Conservation (phyloP, 208 protist genomes). For the Trypanosoma mega region DNA sequence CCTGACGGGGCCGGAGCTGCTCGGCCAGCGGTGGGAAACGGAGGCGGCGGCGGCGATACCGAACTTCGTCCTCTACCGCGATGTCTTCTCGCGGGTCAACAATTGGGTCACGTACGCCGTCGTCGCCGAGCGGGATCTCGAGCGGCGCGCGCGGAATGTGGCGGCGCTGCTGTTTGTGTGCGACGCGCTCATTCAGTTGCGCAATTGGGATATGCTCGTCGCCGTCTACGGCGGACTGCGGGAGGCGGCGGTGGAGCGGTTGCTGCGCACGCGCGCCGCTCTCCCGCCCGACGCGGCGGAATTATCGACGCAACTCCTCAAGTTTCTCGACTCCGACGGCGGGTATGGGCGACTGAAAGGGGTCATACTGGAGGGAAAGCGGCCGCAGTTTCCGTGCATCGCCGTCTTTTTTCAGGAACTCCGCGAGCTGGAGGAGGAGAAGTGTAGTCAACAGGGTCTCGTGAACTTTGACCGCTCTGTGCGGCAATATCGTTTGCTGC, state of each 20-base stretch:
- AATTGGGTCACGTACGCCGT: slow-evolving; percentile 33
- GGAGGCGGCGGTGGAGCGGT: slow-evolving; percentile 16
- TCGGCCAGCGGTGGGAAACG: slow-evolving; percentile 19
- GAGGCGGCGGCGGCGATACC: slow-evolving; percentile 9
- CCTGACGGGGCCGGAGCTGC: slow-evolving; percentile 17
- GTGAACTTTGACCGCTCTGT: slow-evolving; percentile 23
- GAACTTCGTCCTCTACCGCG: slow-evolving; percentile 29
- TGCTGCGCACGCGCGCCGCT: slow-evolving; percentile 4
- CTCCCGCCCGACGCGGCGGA: slow-evolving; percentile 6
- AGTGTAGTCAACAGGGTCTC: slow-evolving; percentile 12
- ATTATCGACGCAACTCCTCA: slow-evolving; percentile 5
- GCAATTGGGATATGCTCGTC: slow-evolving; percentile 39
- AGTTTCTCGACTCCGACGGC: slow-evolving; percentile 15
- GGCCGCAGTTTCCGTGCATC: slow-evolving; percentile 20
- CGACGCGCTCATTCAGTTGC: slow-evolving; percentile 25
- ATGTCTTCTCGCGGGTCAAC: slow-evolving; percentile 26
- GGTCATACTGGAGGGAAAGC: slow-evolving; percentile 4
- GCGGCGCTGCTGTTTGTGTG: slow-evolving; percentile 20
- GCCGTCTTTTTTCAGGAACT: slow-evolving; percentile 18
- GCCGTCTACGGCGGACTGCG: slow-evolving; percentile 29
- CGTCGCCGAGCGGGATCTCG: slow-evolving; percentile 22
- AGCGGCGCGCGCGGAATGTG: slow-evolving; percentile 18
- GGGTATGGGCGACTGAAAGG: slow-evolving; percentile 17
- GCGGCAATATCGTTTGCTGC: slow-evolving; percentile 22
- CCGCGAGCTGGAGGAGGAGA: slow-evolving; percentile 4